phyloP scores from a whole-genome alignment of 495 filamentous ascomycete species.

The Tuber borchii region DNA sequence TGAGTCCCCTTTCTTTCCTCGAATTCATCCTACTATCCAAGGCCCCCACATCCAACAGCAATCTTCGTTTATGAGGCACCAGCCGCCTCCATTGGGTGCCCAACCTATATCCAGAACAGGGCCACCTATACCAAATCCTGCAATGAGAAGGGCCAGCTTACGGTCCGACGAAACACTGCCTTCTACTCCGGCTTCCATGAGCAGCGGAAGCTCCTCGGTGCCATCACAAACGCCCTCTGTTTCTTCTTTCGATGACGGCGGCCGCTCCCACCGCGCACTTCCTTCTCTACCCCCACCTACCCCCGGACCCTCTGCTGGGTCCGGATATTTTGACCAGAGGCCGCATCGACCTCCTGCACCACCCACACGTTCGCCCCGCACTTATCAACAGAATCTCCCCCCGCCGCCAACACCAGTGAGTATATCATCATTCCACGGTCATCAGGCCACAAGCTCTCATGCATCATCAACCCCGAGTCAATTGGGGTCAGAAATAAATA shows the following conservation, averaged over 20 bases:
- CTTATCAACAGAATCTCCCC: constrained; percentile 28
- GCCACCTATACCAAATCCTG: constrained; percentile 23
- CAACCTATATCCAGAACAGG: constrained; percentile 25
- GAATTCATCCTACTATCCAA: constrained; percentile 39
- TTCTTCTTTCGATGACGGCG: constrained; percentile 29
- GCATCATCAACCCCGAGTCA: constrained; percentile 21
- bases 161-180: constrained; percentile 26
- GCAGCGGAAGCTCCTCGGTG: constrained; percentile 31
- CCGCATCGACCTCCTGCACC: constrained; percentile 30
- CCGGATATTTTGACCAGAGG: constrained; percentile 41
- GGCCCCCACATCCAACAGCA: constrained; percentile 41
- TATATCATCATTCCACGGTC: constrained; percentile 25
- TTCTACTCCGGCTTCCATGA: constrained; percentile 27
- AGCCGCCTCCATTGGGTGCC: constrained; percentile 29
- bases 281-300: constrained; percentile 33
- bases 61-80: constrained; percentile 39
- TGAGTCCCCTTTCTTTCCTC: constrained; percentile 34
- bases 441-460: constrained; percentile 29
- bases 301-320: constrained; percentile 16
- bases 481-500: constrained; percentile 21
- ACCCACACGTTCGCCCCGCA: constrained; percentile 33
- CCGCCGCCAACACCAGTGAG: constrained; percentile 30
- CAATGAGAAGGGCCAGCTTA: constrained; percentile 28
- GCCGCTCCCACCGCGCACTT: constrained; percentile 35
- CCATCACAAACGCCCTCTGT: constrained; percentile 31